Base-by-base conservation (phyloP, 495 filamentous ascomycete genomes). In the Aspergillus asperescens region DNA sequence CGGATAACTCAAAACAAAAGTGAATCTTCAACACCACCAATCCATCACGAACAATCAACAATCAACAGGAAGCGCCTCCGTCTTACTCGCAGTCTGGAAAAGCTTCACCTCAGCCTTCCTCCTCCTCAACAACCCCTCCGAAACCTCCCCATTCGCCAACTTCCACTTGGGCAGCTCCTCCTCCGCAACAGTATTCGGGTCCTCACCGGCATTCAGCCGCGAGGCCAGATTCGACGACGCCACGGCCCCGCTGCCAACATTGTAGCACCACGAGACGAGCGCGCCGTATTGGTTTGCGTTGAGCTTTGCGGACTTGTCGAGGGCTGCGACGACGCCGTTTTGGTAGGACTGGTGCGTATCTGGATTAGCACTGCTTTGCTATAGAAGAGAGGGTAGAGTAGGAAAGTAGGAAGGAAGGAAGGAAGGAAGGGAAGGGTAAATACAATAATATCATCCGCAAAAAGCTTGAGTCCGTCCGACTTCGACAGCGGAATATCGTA, bases 101-200 rank as follows among this genome's bases (percentile, higher is more conserved):
- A 80, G 58, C 8, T 54, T 55, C 20, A 78, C 58, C 59, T 80
- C 76, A 12, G 69, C 72, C 10, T 63, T 56, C 47, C 76, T 61
- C 10, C 77, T 62, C 20, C 64, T 50, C 19, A 52, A 55, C 44
- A 80, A 60, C 0, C 74, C 76, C 18, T 63, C 60, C 9, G 74
- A 54, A n/a, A 68, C 65, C 49, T 54, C 43, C 1, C 69, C 69
- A 34, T 62, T 65, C 3, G 64, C 72, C 52, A 74, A 53, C 38
- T 71, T 68, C 76, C 75, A 80, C 60, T 70, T 70, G 6, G 73
- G 72, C 34, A 78, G 55, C 60, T 79, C 76, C 52, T 73, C 37
- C 25, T 61, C 43, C 18, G 70, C 67, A 29, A 77, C 72, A 10
- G 60, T 70, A 32, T 54, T 59, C 34, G 61, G 58, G 40, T 66